Base-by-base conservation (phyloP, 768 basidiomycete species). In the Tricholoma bakamatsutake region DNA sequence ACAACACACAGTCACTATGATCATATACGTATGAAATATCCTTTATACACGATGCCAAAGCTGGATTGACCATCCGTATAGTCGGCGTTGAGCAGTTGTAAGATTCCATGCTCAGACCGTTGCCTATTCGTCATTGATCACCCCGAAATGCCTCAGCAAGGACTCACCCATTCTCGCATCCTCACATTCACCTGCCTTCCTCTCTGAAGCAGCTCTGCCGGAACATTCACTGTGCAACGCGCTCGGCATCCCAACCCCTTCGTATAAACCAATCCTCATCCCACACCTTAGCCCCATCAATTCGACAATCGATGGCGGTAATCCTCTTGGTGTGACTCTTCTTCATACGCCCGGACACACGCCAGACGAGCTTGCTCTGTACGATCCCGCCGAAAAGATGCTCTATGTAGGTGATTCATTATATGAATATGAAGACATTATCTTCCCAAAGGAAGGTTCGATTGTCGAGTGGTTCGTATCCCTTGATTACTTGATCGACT, bases 291-390 rank as follows among this genome's bases (percentile, higher is more conserved):
- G 75, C 52, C 55, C 54, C 17, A 66, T 81, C 54, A 48, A 15
- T 9, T 30, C 46, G 28, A 30, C 6, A 8, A 31, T 48, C 28
- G n/a, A 31, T 7, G 15, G 46, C 28, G 21, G 43, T 12, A 59
- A 60, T 17, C 39, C 43, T 40, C 43, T 51, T 0, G 74, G 73
- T 1, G 58, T 83, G 24, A 70, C 57, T 2, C 67, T 81, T 54
- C 68, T 83, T 53, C 82, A 83, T 57, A 81, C 80, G 0, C 80
- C 81, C 0, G 81, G 82, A 27, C 82, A 84, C 56, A 82, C 78
- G 0, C 82, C 81, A 2, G 83, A 83, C 66, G 76, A 81, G 59
- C 64, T 82, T n/a, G 80, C 80, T 0, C 58, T 82, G 3, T 83
- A 79, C 68, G 79, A 82, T 53, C 67, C 64, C 11, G 63, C 57